These are phyloP conservation scores for Stephanodiscus triporus DNA, from an alignment of 108 stramenopile species.

Conservation along the genomic window DNA sequence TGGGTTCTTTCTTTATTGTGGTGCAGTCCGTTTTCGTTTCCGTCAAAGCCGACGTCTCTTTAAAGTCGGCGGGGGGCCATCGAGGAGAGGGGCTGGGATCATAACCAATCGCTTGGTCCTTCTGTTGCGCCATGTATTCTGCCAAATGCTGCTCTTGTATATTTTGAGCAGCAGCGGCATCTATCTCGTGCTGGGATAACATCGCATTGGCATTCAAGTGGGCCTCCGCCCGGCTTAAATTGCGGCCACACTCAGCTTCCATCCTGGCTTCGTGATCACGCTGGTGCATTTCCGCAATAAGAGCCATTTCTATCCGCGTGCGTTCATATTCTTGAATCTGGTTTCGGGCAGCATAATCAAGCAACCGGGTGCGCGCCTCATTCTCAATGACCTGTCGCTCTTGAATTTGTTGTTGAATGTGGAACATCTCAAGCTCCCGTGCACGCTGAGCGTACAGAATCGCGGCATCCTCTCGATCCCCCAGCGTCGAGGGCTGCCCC, in stretches of 20 bases:
- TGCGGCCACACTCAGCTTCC: slow-evolving; percentile 10
- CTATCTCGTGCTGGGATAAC: slow-evolving; percentile 8
- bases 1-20: background rate
- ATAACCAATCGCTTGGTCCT: slow-evolving; percentile 2
- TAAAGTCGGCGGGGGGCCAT: background rate
- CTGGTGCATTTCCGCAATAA: slow-evolving; percentile 45
- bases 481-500: slow-evolving; percentile 13
- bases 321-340: slow-evolving; percentile 43
- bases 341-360: slow-evolving; percentile 42
- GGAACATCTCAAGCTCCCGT: slow-evolving; percentile 40
- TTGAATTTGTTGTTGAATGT: slow-evolving; percentile 41
- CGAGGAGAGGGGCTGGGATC: background rate
- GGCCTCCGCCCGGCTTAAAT: background rate
- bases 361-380: slow-evolving; percentile 32
- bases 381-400: slow-evolving; percentile 30
- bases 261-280: slow-evolving; percentile 36
- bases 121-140: background rate
- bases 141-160: slow-evolving; percentile 5
- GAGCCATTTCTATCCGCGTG: slow-evolving; percentile 32
- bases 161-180: slow-evolving; percentile 14
- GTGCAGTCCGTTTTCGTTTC: slow-evolving; percentile 1
- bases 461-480: slow-evolving; percentile 21
- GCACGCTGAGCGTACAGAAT: slow-evolving; percentile 19
- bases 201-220: background rate
- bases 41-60: slow-evolving; percentile 2